Percentiles rank a stretch among this genome's conserved stretches.
Conservation (phyloP, 2,329 filamentous ascomycete species). For the Diaporthe citrichinensis region DNA sequence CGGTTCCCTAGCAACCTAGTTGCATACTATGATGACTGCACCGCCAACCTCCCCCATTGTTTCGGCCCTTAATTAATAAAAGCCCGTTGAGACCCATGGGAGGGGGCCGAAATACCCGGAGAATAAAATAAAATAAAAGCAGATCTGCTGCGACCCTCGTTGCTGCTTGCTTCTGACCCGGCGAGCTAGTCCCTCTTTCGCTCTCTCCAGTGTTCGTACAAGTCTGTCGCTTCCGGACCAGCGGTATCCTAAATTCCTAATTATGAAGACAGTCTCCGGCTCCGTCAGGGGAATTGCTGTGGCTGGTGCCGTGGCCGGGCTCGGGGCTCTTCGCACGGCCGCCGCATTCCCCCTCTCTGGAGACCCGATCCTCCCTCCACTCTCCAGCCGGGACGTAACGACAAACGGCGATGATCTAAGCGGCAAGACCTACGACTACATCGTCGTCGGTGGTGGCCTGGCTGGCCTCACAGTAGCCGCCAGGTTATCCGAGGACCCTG, state of each 20-base stretch:
- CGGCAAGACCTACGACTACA: conserved; percentile 38
- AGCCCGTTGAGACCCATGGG: not conserved
- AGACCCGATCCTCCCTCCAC: conserved; percentile 15
- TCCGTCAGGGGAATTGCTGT: conserved; percentile 27
- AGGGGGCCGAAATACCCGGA: not conserved
- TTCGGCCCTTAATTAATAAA: conserved; percentile 30
- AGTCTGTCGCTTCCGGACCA: conserved; percentile 32
- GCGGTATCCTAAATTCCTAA: conserved; percentile 7
- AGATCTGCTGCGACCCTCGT: conserved; percentile 18
- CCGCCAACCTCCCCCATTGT: conserved; percentile 32
- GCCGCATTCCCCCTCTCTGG: conserved; percentile 22
- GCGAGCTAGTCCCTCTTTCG: conserved; percentile 25
- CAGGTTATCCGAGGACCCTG: conserved; percentile 46
- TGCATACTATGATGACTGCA: conserved; percentile 24
- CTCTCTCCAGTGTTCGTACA: not conserved
- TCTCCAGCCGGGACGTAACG: conserved; percentile 18
- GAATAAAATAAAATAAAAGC: conserved; percentile 2
- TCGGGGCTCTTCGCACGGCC: conserved; percentile 21
- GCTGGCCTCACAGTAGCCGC: conserved; percentile 47
- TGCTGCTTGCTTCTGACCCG: not conserved
- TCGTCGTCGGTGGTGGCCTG: conserved; percentile 38
- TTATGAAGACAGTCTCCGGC: conserved; percentile 28
- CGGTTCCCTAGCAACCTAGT: conserved; percentile 14
- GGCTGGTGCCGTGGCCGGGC: conserved; percentile 34
- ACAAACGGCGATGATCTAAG: conserved; percentile 13